phyloP scores from a whole-genome alignment of 108 stramenopile genomes.

The Cyclotella cryptica region DNA sequence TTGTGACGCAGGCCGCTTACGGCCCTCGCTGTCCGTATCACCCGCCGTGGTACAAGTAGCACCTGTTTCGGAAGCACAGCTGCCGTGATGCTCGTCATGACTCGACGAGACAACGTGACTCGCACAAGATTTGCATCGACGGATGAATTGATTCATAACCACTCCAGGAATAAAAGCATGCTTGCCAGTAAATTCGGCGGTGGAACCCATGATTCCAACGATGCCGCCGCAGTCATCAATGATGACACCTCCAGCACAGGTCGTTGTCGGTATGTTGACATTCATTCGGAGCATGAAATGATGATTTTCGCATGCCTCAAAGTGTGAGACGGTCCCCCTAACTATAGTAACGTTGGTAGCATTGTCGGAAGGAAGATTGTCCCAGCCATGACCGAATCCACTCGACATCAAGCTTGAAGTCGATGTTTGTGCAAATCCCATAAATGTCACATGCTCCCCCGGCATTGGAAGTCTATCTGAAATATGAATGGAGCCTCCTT shows the following conservation, averaged over 20 bases:
- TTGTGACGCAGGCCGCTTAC: not conserved
- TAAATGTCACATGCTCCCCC: constrained; percentile 19
- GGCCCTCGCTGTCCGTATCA: not conserved
- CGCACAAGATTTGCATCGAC: not conserved
- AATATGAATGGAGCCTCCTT: not conserved
- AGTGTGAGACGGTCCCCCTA: constrained; percentile 2
- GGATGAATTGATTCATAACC: constrained; percentile 51
- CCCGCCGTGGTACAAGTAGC: not conserved
- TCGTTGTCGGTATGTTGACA: constrained; percentile 52
- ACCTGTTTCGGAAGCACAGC: not conserved
- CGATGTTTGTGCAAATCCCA: constrained; percentile 1
- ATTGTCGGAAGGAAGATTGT: not conserved
- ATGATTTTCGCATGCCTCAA: constrained; percentile 24
- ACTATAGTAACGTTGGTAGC: not conserved
- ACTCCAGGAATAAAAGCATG: constrained; percentile 51
- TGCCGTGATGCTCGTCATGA: not conserved
- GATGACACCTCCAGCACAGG: constrained; percentile 56
- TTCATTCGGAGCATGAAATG: constrained; percentile 51
- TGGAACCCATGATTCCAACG: constrained; percentile 61
- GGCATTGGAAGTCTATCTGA: constrained; percentile 9
- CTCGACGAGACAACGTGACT: not conserved
- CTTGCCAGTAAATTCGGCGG: constrained; percentile 45
- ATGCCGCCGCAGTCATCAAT: constrained; percentile 49
- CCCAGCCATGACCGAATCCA: not conserved
- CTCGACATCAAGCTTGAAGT: not conserved